Evolutionary conservation across 352 stramenopile genomes (phyloP).

Genomic region (Hyaloperonospora brassicae): DNA sequence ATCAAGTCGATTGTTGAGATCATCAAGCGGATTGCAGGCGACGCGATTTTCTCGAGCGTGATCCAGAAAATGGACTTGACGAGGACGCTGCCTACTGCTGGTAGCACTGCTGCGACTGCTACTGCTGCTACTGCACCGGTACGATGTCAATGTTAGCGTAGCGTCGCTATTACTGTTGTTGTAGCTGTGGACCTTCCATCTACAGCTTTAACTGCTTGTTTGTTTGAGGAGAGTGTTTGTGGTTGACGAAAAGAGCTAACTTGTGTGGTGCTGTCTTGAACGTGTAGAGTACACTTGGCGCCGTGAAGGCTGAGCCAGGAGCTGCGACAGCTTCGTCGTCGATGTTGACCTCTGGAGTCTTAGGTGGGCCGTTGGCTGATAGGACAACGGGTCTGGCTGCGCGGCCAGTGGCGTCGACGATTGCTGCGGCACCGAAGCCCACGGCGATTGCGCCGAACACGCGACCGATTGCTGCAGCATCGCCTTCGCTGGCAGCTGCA

Average conservation of each 20-base stretch:
- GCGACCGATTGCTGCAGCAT: conserved; percentile 22
- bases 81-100: conserved; percentile 42
- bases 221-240: neutral
- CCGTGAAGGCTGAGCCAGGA: conserved; percentile 32
- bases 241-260: neutral
- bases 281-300: conserved; percentile 15
- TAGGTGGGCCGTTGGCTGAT: conserved; percentile 23
- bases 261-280: conserved; percentile 1
- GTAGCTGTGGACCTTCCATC: neutral
- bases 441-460: conserved; percentile 27
- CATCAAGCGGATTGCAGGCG: conserved; percentile 78
- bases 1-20: conserved; percentile 85
- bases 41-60: conserved; percentile 70
- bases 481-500: conserved; percentile 11
- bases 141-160: too few relatives aligned
- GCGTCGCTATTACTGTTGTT: too few relatives aligned
- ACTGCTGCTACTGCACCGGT: too few relatives aligned
- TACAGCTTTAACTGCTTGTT: neutral
- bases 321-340: conserved; percentile 19
- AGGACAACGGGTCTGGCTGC: conserved; percentile 12
- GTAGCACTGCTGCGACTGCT: neutral
- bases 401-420: neutral
- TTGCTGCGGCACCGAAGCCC: conserved; percentile 14
- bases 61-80: conserved; percentile 82
- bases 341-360: conserved; percentile 3